phyloP scores from a whole-genome alignment of 2,329 filamentous ascomycete genomes.

The Eutypella sp. region DNA sequence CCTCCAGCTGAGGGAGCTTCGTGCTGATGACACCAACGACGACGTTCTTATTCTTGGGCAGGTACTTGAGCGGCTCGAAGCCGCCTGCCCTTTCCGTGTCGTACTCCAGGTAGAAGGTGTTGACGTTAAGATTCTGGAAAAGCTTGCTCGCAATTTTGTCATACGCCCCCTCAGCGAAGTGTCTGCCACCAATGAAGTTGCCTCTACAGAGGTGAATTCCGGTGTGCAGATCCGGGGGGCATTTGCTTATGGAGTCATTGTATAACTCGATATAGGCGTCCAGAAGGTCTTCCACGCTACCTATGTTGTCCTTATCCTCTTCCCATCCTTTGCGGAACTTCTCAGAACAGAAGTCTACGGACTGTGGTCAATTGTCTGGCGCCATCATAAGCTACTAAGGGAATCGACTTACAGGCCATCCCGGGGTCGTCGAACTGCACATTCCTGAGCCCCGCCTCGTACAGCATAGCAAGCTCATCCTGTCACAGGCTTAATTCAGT shows the following conservation, averaged over 20 bases:
- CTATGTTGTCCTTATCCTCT: slow-evolving; percentile 61
- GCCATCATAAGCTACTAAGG: neutral
- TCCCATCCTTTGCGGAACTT: slow-evolving; percentile 68
- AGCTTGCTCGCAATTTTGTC: slow-evolving; percentile 63
- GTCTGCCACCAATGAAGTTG: slow-evolving; percentile 61
- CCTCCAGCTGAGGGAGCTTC: slow-evolving; percentile 57
- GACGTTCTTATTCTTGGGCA: slow-evolving; percentile 58
- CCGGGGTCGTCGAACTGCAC: slow-evolving; percentile 66
- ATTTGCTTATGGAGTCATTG: slow-evolving; percentile 62
- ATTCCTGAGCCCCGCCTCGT: slow-evolving; percentile 58
- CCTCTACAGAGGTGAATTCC: slow-evolving; percentile 71
- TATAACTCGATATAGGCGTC: slow-evolving; percentile 73
- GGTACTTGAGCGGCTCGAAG: slow-evolving; percentile 58
- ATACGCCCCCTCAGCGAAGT: slow-evolving; percentile 63
- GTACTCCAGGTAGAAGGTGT: slow-evolving; percentile 67
- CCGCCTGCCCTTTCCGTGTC: slow-evolving; percentile 61
- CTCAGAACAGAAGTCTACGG: slow-evolving; percentile 66
- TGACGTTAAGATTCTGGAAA: slow-evolving; percentile 57
- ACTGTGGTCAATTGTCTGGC: neutral
- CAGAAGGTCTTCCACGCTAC: slow-evolving; percentile 64
- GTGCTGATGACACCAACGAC: slow-evolving; percentile 61
- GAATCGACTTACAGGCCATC: slow-evolving; percentile 52
- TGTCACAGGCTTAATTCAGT: neutral
- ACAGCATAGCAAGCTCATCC: slow-evolving; percentile 55
- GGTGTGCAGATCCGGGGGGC: slow-evolving; percentile 66